Evolutionary conservation across 2,329 filamentous ascomycete genomes (phyloP), one percentile per base, ranked within the genome.

Genomic region (Thielaviopsis populi): DNA sequence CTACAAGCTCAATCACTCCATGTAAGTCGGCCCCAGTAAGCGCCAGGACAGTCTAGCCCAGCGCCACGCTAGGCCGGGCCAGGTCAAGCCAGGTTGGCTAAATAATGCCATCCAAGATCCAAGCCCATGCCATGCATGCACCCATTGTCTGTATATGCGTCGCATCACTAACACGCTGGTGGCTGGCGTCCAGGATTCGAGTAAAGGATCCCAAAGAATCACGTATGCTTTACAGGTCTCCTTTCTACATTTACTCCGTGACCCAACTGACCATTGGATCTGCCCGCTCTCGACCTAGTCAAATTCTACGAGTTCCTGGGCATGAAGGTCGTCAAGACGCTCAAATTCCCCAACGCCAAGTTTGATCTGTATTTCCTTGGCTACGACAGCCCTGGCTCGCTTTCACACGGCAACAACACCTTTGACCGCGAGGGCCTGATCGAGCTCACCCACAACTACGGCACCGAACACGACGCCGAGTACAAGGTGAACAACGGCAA

Each of bases 331-430:
- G 82, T 97, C 74, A 84, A 89, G 71, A 88, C 91, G 76, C 79
- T 94, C 58, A 79, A 87, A 67, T 88, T 90, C 71, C 88, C 91
- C 15, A 91, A 96, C 66, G 84, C 83, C 74, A 96, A 95, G 72
- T 97, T 97, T 74, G 89, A 94, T 70, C 83, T 96, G 33, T 97
- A 97, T 79, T 97, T 97, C 77, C 80, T 99, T 66, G 91, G 86
- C 66, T 97, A 95, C 76, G 87, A 96, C 72, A 82, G 83, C 40
- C 83, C 89, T 10, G 79, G 82, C 43, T 87, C 92, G 15, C 77
- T 83, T n/a, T 94, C 88, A 10, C 78, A 82, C 65, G 87, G 86
- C 70, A 85, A 85, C 68, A 83, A 86, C 71, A 72, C 75, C 37
- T 91, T 86, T 77, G 89, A 96, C 74, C 87, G 94, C 63, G 87